Evolutionary conservation across 768 basidiomycete species (phyloP).

Genomic region (Phaeotremella skinneri): DNA sequence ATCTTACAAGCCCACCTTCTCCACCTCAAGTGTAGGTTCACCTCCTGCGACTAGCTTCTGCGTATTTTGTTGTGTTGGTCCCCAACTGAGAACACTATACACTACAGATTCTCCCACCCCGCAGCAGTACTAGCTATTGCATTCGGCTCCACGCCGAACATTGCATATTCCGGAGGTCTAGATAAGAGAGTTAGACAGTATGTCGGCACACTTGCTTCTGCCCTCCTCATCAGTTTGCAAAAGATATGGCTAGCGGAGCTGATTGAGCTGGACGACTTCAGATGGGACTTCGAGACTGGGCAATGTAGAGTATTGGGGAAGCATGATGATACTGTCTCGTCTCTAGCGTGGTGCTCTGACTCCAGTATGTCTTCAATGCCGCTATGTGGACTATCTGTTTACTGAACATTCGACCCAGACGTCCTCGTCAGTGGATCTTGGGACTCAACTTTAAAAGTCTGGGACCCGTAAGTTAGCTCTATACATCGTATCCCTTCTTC

Average conservation of each 20-base stretch:
- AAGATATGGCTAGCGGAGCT: neutral
- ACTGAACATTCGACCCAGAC: constrained; percentile 55
- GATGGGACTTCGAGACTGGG: constrained; percentile 74
- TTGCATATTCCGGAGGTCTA: constrained; percentile 81
- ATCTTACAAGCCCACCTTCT: constrained; percentile 25
- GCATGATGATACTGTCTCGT: constrained; percentile 75
- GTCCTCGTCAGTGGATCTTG: constrained; percentile 80
- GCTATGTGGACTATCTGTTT: neutral
- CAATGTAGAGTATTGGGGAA: constrained; percentile 71
- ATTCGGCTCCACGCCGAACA: constrained; percentile 63
- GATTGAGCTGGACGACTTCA: constrained; percentile 48
- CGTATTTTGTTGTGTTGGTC: constrained; percentile 26
- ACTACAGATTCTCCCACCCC: constrained; percentile 66
- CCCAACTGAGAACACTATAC: neutral
- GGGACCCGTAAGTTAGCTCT: constrained; percentile 60
- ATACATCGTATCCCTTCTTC: neutral
- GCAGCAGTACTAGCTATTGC: constrained; percentile 82
- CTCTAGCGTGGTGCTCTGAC: constrained; percentile 67
- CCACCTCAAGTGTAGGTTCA: constrained; percentile 37
- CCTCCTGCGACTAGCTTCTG: constrained; percentile 50
- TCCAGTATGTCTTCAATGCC: constrained; percentile 57
- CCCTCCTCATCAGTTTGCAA: neutral
- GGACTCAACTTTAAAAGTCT: constrained; percentile 84
- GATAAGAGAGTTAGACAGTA: constrained; percentile 81
- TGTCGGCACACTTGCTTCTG: too few relatives aligned